A percentile compares a stretch with the other conserved stretches of the same genome.
Conservation (phyloP, 495 filamentous ascomycete genomes). For the Chaetomidium leptoderma region DNA sequence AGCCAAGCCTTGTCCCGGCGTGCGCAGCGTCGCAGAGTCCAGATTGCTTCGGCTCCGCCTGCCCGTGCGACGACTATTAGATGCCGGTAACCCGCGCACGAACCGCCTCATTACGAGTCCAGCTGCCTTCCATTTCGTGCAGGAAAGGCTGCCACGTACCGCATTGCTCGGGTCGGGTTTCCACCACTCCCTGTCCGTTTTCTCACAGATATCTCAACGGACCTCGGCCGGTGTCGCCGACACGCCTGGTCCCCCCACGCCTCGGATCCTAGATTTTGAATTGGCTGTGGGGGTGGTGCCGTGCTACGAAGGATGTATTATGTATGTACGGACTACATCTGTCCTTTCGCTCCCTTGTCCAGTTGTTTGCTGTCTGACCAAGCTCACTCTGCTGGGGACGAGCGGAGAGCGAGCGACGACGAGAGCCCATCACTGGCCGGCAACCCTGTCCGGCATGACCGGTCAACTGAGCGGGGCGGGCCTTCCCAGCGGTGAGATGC, state of each 20-base stretch:
- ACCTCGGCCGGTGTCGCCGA: background rate
- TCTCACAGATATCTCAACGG: background rate
- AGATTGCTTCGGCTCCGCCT: background rate
- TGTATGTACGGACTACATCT: too few species aligned
- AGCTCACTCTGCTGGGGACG: too few species aligned
- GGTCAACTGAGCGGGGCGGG: background rate
- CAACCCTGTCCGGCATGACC: background rate
- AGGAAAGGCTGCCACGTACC: background rate
- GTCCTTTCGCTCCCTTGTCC: too few species aligned
- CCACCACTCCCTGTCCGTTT: background rate
- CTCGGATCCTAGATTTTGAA: too few species aligned
- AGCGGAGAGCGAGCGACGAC: too few species aligned
- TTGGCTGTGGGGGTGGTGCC: too few species aligned
- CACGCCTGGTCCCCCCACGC: background rate
- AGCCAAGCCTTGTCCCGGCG: background rate
- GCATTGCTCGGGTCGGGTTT: background rate
- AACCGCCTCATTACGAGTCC: conserved; percentile 17
- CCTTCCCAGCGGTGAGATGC: conserved; percentile 1
- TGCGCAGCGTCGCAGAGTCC: background rate
- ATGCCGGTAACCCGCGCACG: conserved; percentile 1
- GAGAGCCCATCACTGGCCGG: background rate
- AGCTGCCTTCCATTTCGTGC: conserved; percentile 1
- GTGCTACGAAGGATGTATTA: too few species aligned
- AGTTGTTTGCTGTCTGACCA: too few species aligned
- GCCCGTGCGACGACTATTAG: conserved; percentile 11